Conservation (phyloP, 2,329 filamentous ascomycete genomes). For the Graphiopsis chlorocephala region DNA sequence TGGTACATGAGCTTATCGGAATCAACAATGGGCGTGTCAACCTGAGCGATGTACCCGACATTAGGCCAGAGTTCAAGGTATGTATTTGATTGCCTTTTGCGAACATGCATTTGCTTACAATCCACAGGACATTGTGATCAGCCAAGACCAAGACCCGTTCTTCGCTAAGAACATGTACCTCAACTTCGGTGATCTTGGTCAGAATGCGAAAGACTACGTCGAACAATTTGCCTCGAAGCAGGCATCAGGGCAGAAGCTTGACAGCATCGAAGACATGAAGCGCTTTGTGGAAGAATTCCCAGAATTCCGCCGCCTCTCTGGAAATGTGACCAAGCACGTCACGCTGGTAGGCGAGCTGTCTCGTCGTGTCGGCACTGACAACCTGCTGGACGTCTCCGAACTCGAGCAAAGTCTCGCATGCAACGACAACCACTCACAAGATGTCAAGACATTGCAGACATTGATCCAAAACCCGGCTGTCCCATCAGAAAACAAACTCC, state of each 20-base stretch:
- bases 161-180: constrained; percentile 99
- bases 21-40: constrained; percentile 95
- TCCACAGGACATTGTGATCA: constrained; percentile 78
- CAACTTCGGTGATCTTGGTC: constrained; percentile 92
- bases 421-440: constrained; percentile 88
- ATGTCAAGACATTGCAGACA: constrained; percentile 88
- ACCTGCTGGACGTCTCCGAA: constrained; percentile 91
- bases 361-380: constrained; percentile 79
- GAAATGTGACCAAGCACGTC: constrained; percentile 98
- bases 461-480: constrained; percentile 79
- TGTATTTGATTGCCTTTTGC: not conserved
- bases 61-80: constrained; percentile 74
- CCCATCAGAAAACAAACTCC: constrained; percentile 77
- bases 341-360: constrained; percentile 93
- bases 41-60: constrained; percentile 76
- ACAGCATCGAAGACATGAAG: constrained; percentile 98
- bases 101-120: not conserved
- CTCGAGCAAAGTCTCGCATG: constrained; percentile 95
- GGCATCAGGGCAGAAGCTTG: constrained; percentile 93
- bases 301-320: constrained; percentile 93
- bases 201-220: constrained; percentile 98
- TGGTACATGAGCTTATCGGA: constrained; percentile 94
- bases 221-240: constrained; percentile 97
- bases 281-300: constrained; percentile 98
- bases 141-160: constrained; percentile 96